phyloP scores from a whole-genome alignment of 2,329 filamentous ascomycete species.

The Fusarium luffae region DNA sequence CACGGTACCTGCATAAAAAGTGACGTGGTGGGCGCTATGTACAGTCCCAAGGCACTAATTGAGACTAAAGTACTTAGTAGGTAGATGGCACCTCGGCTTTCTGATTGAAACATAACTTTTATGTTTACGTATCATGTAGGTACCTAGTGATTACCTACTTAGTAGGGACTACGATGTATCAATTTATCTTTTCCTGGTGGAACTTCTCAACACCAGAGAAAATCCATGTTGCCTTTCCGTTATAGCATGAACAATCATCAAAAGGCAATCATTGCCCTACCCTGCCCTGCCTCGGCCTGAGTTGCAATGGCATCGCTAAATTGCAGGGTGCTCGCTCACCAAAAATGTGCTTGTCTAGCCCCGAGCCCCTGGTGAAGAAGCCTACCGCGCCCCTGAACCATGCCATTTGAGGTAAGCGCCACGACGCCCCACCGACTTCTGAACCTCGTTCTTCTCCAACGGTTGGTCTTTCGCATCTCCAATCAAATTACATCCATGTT shows the following conservation, averaged over 20 bases:
- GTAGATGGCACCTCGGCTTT: not conserved
- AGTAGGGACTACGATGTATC: not conserved
- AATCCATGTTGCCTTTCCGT: slow-evolving; percentile 1
- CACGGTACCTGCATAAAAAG: slow-evolving; percentile 44
- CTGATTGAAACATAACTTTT: slow-evolving; percentile 17
- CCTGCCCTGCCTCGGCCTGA: not conserved
- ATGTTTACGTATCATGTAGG: slow-evolving; percentile 1
- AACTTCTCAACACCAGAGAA: not conserved
- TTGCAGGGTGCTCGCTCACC: slow-evolving; percentile 33
- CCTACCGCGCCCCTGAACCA: slow-evolving; percentile 37
- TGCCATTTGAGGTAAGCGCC: slow-evolving; percentile 28
- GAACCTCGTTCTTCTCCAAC: slow-evolving; percentile 32
- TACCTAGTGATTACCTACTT: not conserved
- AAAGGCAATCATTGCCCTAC: slow-evolving; percentile 1
- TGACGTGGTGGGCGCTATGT: slow-evolving; percentile 38
- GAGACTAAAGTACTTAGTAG: not conserved
- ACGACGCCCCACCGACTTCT: slow-evolving; percentile 34
- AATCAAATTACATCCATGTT: slow-evolving; percentile 30
- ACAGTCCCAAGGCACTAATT: not conserved
- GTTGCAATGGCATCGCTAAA: slow-evolving; percentile 20
- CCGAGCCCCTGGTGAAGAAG: slow-evolving; percentile 15
- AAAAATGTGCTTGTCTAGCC: slow-evolving; percentile 21
- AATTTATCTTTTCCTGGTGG: not conserved
- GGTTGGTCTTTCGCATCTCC: slow-evolving; percentile 30
- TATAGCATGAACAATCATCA: slow-evolving; percentile 25